Percentiles rank a stretch among this genome's conserved stretches.
phyloP scores from a whole-genome alignment of 2,329 filamentous ascomycete genomes.

The Apiospora kogelbergensis region DNA sequence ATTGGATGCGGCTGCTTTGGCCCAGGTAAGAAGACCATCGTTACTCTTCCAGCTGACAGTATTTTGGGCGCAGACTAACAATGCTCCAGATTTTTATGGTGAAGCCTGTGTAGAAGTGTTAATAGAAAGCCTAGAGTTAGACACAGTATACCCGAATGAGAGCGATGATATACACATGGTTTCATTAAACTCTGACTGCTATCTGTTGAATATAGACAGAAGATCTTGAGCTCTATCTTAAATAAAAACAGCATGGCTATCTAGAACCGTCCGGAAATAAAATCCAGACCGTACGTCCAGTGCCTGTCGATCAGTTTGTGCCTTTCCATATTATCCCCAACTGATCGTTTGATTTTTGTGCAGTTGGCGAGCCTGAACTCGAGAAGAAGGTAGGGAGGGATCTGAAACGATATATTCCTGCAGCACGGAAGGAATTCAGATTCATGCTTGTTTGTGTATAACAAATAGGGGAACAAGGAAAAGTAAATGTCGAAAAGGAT shows the following conservation, averaged over 20 bases:
- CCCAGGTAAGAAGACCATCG: slow-evolving; percentile 64
- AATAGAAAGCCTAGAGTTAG: neutral
- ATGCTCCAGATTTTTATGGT: slow-evolving; percentile 32
- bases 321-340: too few relatives aligned
- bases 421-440: too few relatives aligned
- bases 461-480: too few relatives aligned
- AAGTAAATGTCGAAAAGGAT: too few relatives aligned
- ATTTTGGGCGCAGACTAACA: slow-evolving; percentile 18
- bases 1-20: slow-evolving; percentile 77
- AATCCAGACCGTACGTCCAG: too few relatives aligned
- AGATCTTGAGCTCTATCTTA: neutral
- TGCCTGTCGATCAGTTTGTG: too few relatives aligned
- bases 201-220: neutral
- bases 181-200: neutral
- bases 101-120: slow-evolving; percentile 26
- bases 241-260: neutral
- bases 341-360: too few relatives aligned
- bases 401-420: too few relatives aligned
- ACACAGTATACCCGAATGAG: slow-evolving; percentile 6
- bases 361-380: too few relatives aligned
- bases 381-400: too few relatives aligned
- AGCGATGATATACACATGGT: neutral
- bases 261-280: too few relatives aligned
- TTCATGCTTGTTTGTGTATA: too few relatives aligned
- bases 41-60: neutral